Conservation (phyloP, 306 rosid genomes). For the Fagus sylvatica region DNA sequence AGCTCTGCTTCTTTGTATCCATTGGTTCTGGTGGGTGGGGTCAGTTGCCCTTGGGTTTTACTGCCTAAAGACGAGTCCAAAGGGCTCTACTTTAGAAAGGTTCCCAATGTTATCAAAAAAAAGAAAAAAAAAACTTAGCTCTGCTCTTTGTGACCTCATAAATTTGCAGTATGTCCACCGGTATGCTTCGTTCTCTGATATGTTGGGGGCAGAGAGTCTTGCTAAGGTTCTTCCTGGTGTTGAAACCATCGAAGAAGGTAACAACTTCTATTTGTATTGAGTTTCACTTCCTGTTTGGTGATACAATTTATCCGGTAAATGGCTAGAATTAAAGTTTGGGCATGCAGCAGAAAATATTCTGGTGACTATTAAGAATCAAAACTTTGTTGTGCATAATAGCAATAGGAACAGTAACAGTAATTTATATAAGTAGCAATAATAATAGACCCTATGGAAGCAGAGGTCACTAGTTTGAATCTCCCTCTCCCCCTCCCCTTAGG, state of each 20-base stretch:
- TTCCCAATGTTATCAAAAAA: too few relatives aligned
- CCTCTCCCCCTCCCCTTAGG: too few relatives aligned
- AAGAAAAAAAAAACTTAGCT: too few relatives aligned
- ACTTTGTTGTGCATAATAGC: neutral
- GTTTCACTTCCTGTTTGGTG: neutral
- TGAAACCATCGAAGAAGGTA: constrained; percentile 62
- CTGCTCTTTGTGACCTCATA: constrained; percentile 18
- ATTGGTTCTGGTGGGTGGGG: too few relatives aligned
- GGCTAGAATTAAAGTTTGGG: neutral
- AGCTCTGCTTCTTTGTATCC: too few relatives aligned
- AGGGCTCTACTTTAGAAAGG: too few relatives aligned
- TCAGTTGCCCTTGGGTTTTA: too few relatives aligned
- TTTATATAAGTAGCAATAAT: too few relatives aligned
- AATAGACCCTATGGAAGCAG: too few relatives aligned
- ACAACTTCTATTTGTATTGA: neutral
- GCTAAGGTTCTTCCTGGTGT: constrained; percentile 63
- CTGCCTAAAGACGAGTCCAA: too few relatives aligned
- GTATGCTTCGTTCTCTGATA: constrained; percentile 52
- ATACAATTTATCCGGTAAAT: neutral
- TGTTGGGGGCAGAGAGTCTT: constrained; percentile 54
- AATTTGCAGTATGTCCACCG: constrained; percentile 45
- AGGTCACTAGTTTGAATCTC: too few relatives aligned
- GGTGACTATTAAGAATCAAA: neutral
- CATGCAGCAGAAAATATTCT: neutral
- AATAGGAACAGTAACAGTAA: neutral